Evolutionary conservation across 73 alveolate genomes (phyloP).

Genomic region (Paramecium bursaria): DNA sequence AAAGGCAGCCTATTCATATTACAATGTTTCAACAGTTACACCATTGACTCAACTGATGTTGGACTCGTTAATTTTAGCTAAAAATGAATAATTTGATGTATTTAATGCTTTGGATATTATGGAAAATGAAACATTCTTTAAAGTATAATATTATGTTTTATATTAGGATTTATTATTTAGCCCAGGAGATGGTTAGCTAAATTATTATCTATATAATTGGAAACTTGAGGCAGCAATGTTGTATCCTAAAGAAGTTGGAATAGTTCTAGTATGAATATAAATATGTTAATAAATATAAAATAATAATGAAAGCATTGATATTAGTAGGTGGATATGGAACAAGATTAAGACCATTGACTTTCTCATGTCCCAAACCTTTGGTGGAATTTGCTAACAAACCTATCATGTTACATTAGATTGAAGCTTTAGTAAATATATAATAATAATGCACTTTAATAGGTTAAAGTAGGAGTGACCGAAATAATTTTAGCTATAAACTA

Average conservation of each 20-base stretch:
- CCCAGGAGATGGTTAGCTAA: slow-evolving; percentile 92
- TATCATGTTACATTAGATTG: slow-evolving; percentile 88
- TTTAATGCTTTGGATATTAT: slow-evolving; percentile 96
- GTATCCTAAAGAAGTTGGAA: slow-evolving; percentile 43
- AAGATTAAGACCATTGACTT: slow-evolving; percentile 93
- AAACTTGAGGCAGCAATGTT: slow-evolving; percentile 49
- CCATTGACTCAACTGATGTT: slow-evolving; percentile 86
- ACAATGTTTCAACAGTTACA: slow-evolving; percentile 79
- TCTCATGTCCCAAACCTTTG: slow-evolving; percentile 89
- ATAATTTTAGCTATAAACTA: slow-evolving; percentile 92
- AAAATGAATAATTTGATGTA: slow-evolving; percentile 94
- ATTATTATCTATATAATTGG: slow-evolving; percentile 97
- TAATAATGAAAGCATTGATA: slow-evolving; percentile 87
- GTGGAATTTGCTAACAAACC: slow-evolving; percentile 95
- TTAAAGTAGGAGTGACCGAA: slow-evolving; percentile 94
- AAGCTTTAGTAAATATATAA: slow-evolving; percentile 79
- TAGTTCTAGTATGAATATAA: slow-evolving; percentile 57
- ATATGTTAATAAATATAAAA: no score
- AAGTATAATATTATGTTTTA: slow-evolving; percentile 57
- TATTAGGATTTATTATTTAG: slow-evolving; percentile 70
- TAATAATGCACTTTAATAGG: slow-evolving; percentile 10
- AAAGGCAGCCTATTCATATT: slow-evolving; percentile 91
- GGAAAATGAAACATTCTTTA: slow-evolving; percentile 89
- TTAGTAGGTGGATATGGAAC: slow-evolving; percentile 97
- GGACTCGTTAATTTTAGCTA: slow-evolving; percentile 92